Evolutionary conservation across 2,329 filamentous ascomycete species (phyloP), one percentile per base, ranked within the genome.

Genomic region (Dactylellina cionopaga): DNA sequence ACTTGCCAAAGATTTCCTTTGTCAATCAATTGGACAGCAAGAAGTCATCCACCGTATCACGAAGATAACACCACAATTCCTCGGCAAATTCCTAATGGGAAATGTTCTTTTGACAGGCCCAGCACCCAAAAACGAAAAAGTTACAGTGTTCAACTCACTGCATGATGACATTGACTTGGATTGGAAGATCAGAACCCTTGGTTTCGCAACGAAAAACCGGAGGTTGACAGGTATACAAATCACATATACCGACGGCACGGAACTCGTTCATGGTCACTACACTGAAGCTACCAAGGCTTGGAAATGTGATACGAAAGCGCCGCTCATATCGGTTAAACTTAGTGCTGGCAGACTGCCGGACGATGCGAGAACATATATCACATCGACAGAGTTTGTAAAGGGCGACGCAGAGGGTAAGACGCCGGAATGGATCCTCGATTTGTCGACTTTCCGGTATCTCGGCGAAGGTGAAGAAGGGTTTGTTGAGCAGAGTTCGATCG

Each of bases 371-470:
- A n/a, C n/a, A n/a, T n/a, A n/a, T n/a, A n/a, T n/a, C n/a, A n/a
- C n/a, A n/a, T n/a, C 41, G 5, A 6, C 31, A 5, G 49, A 54
- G 24, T 54, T 54, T 27, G 15, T 54, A 2, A 5, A 27, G 22
- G 5, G 5, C 2, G 31, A 54, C 24, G n/a, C 27, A 54, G 49
- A 29, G 3, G 49, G 49, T 4, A 9, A n/a, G 5, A 24, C 15
- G 3, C 49, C 49, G 22, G 49, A 54, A 11, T 54, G 49, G 49
- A 5, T 54, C 37, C 37, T 54, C 2, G 49, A 54, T 24, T 9
- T 54, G 17, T 37, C 27, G 5, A 54, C 49, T 22, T 37, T 54
- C 4, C 27, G 49, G 15, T 54, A 54, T 54, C 17, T 54, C 11
- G 49, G 49, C 6, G 49, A 54, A 9, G 49, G 17, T 6, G 49